phyloP scores from a whole-genome alignment of 1,139 yeast species.

The Candida mesenterica region DNA sequence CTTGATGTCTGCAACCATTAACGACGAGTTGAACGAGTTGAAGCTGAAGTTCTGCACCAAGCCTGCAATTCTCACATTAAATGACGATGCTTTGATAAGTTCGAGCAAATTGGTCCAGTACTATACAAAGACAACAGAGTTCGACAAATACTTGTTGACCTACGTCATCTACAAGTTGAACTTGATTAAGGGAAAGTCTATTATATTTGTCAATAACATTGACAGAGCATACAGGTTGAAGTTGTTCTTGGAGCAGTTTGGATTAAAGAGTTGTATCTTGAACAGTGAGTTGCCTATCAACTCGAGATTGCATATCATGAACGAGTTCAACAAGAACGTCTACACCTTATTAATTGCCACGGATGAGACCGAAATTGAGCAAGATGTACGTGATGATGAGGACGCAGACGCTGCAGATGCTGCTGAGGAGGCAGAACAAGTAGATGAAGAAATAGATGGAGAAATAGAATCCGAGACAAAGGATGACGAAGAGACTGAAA shows the following conservation, averaged over 20 bases:
- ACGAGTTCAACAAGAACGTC: slow-evolving; percentile 88
- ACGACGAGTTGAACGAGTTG: slow-evolving; percentile 77
- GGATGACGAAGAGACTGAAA: slow-evolving; percentile 13
- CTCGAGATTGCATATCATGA: slow-evolving; percentile 92
- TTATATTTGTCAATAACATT: slow-evolving; percentile 87
- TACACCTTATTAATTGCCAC: slow-evolving; percentile 90
- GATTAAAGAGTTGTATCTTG: slow-evolving; percentile 81
- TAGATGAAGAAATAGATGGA: slow-evolving; percentile 16
- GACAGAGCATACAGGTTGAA: slow-evolving; percentile 95
- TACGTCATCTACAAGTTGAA: slow-evolving; percentile 90
- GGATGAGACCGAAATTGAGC: slow-evolving; percentile 71
- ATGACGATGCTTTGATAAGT: slow-evolving; percentile 54
- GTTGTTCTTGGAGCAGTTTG: slow-evolving; percentile 91
- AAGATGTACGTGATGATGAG: slow-evolving; percentile 48
- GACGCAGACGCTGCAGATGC: slow-evolving; percentile 49
- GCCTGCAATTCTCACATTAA: slow-evolving; percentile 80
- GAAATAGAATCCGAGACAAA: slow-evolving; percentile 11
- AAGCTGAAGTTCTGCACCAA: slow-evolving; percentile 77
- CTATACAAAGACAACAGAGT: slow-evolving; percentile 81
- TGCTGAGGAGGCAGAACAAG: slow-evolving; percentile 33
- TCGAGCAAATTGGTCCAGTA: slow-evolving; percentile 74
- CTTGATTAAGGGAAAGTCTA: slow-evolving; percentile 86
- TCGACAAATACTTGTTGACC: slow-evolving; percentile 86
- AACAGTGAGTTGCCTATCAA: slow-evolving; percentile 92
- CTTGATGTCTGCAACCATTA: slow-evolving; percentile 94